Percentiles rank a stretch among this genome's conserved stretches.
These are phyloP conservation scores for Dendrobium huoshanense DNA, from an alignment of 106 monocot species.

Conservation along the genomic window DNA sequence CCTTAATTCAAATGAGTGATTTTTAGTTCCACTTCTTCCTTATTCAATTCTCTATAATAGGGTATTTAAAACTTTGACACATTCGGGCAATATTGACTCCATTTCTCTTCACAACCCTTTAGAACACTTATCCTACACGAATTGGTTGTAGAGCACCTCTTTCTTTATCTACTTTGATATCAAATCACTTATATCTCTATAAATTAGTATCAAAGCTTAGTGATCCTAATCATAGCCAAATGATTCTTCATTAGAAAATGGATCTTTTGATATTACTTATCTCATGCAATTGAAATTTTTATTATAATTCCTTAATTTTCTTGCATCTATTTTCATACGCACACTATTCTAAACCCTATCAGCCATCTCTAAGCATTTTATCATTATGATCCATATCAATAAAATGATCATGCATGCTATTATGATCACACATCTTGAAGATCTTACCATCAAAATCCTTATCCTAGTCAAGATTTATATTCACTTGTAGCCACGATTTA, in stretches of 20 bases:
- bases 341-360: background rate
- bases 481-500: background rate
- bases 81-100: too few species aligned
- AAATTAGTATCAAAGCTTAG: background rate
- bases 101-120: too few species aligned
- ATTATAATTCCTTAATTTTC: background rate
- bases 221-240: background rate
- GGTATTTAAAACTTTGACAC: too few species aligned
- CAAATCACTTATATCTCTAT: background rate
- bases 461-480: background rate
- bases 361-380: background rate
- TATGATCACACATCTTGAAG: background rate
- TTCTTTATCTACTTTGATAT: background rate
- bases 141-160: background rate
- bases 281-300: background rate
- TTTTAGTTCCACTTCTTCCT: too few species aligned
- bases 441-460: background rate
- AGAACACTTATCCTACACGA: background rate
- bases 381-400: background rate
- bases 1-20: too few species aligned
- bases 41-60: too few species aligned
- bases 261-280: background rate
- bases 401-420: background rate
- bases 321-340: background rate
- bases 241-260: background rate